Percentiles rank a stretch among this genome's conserved stretches.
Evolutionary conservation across 1,284 basidiomycete species (phyloP).

Genomic region (Marasmius tenuissimus): DNA sequence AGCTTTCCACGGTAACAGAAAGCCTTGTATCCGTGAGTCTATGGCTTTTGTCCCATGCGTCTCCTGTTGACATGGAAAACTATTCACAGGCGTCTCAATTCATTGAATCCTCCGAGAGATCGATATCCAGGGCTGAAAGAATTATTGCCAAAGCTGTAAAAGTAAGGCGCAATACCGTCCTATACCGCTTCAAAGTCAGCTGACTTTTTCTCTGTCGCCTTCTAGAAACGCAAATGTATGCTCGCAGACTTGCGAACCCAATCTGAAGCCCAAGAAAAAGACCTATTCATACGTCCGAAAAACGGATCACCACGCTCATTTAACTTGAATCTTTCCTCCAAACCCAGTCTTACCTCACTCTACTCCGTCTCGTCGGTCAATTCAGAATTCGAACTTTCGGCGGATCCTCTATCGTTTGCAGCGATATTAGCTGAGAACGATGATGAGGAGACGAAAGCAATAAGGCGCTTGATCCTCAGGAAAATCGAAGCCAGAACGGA

Average conservation of each 20-base stretch:
- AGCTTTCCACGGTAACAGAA: constrained; percentile 37
- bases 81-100: constrained; percentile 5
- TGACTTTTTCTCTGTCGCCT: background rate
- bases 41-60: background rate
- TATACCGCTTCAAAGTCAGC: background rate
- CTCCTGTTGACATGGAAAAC: background rate
- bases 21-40: constrained; percentile 8
- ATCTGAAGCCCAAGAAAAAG: constrained; percentile 2
- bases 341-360: constrained; percentile 33
- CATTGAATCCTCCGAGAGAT: background rate
- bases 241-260: constrained; percentile 1
- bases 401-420: constrained; percentile 28
- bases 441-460: constrained; percentile 56
- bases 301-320: background rate
- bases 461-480: constrained; percentile 58
- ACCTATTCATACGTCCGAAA: constrained; percentile 10
- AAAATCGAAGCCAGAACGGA: constrained; percentile 60
- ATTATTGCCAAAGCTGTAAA: constrained; percentile 1
- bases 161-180: background rate
- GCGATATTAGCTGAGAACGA: constrained; percentile 41
- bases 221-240: constrained; percentile 8
- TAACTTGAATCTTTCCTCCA: constrained; percentile 15
- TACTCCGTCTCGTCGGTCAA: constrained; percentile 37
- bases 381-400: constrained; percentile 33
- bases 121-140: constrained; percentile 3